phyloP scores from a whole-genome alignment of 129 eudicot genomes.

The Solidago caesia region DNA sequence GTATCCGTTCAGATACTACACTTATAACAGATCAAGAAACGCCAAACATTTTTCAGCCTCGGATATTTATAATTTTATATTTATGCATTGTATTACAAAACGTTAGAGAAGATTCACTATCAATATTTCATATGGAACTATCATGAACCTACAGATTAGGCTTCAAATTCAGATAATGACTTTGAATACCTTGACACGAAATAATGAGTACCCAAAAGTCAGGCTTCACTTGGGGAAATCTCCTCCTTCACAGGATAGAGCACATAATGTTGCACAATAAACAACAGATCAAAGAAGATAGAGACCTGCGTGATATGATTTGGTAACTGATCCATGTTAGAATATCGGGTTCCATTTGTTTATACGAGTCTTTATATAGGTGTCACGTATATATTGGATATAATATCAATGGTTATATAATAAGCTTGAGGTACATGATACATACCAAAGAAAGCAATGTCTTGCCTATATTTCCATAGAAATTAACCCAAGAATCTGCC shows the following conservation, averaged over 20 bases:
- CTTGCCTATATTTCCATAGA: slow-evolving; percentile 88
- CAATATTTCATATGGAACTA: background rate
- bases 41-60: no score
- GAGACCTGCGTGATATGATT: slow-evolving; percentile 51
- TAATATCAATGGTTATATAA: background rate
- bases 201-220: slow-evolving; percentile 31
- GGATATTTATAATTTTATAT: no score
- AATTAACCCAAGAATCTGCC: slow-evolving; percentile 85
- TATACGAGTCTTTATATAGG: background rate
- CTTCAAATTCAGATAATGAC: background rate
- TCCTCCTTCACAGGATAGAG: slow-evolving; percentile 54
- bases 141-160: background rate
- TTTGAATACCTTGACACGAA: slow-evolving; percentile 1
- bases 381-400: background rate
- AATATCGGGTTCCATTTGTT: background rate
- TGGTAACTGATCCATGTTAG: background rate
- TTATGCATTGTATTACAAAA: no score
- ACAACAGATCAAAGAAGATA: slow-evolving; percentile 67
- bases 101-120: background rate
- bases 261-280: slow-evolving; percentile 72
- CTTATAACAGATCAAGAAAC: no score
- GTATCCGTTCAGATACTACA: no score
- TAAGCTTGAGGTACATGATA: background rate
- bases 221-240: slow-evolving; percentile 30
- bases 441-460: slow-evolving; percentile 81